Evolutionary conservation across 805 yeast species (phyloP).

Genomic region (Kluyveromyces wickerhamii): DNA sequence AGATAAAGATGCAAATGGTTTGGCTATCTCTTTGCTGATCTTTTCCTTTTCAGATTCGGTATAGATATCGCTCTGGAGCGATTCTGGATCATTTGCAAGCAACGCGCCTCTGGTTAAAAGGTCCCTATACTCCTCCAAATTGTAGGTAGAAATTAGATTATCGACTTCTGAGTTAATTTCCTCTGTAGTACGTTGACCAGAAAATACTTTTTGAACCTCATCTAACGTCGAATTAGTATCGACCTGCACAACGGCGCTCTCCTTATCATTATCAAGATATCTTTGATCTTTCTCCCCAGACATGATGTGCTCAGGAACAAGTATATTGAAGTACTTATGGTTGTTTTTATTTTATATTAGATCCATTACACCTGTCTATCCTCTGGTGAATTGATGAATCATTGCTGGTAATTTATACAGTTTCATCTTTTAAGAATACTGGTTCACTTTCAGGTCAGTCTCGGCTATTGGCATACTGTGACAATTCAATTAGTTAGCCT

Average conservation of each 20-base stretch:
- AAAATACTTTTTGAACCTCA: slow-evolving; percentile 10
- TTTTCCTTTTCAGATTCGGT: slow-evolving; percentile 27
- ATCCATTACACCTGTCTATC: too few species aligned
- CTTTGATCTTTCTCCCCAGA: too few species aligned
- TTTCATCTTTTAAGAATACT: too few species aligned
- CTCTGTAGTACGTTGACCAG: slow-evolving; percentile 12
- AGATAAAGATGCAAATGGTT: slow-evolving; percentile 42
- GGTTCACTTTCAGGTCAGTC: too few species aligned
- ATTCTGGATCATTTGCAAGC: slow-evolving; percentile 43
- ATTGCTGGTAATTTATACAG: too few species aligned
- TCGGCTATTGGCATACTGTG: too few species aligned
- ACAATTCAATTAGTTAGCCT: too few species aligned
- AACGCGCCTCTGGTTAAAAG: slow-evolving; percentile 47
- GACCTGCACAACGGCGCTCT: not conserved
- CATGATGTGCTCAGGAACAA: too few species aligned
- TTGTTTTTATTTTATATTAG: too few species aligned
- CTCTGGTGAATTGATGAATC: too few species aligned
- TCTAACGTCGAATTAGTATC: not conserved
- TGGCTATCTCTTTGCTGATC: slow-evolving; percentile 38
- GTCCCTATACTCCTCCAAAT: slow-evolving; percentile 22
- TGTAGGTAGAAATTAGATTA: slow-evolving; percentile 8
- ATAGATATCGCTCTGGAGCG: slow-evolving; percentile 32
- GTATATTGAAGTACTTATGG: too few species aligned
- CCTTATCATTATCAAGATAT: not conserved
- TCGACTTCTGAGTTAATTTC: slow-evolving; percentile 12